Evolutionary conservation across 306 rosid species (phyloP), one percentile per base, ranked within the genome.

Genomic region (Begonia fuchsioides): DNA sequence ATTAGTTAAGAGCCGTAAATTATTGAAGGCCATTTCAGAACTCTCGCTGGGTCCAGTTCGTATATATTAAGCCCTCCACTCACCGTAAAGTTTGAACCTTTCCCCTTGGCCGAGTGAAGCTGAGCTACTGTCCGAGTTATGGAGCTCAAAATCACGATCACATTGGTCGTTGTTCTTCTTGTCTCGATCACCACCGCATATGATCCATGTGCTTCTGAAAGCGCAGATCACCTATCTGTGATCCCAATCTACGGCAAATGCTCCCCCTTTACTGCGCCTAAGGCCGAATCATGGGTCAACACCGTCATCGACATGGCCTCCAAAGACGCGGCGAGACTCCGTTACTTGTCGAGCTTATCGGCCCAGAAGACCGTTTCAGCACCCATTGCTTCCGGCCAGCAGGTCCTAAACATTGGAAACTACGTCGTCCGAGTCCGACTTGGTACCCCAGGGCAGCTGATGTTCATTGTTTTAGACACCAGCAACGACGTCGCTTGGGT

Each of bases 401-500:
- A 67, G 48, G 56, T 73, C 41, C 73, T 88, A 51, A 69, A 72
- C 73, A 74, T 81, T 2, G 86, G 82, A 15, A 88, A 58, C 81
- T 88, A 88, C 47, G 73, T 88, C 0, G 95, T 88, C 45, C 72
- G 86, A 35, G 71, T 58, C 68, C 73, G 72, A 38, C 16, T 88
- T 0, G 97, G 95, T 18, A 76, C 90, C 5, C 97, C 97, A 1
- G 87, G 78, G 38, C 95, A 84, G 53, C 58, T 62, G 32, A 38
- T 88, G 59, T 75, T 65, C 75, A 78, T 84, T 90, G 95, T 84
- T 32, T 64, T 88, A 0, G 97, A 88, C 77, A 88, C 97, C 38
- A 79, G 95, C 51, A 84, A 68, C 1, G 87, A 88, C 38, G 85
- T 63, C 14, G 80, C 97, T 7, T 88, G 90, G 75, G 90, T 71